These are phyloP conservation scores for Penicillium thymicola DNA, from an alignment of 2,329 filamentous ascomycete genomes.

Conservation along the genomic window DNA sequence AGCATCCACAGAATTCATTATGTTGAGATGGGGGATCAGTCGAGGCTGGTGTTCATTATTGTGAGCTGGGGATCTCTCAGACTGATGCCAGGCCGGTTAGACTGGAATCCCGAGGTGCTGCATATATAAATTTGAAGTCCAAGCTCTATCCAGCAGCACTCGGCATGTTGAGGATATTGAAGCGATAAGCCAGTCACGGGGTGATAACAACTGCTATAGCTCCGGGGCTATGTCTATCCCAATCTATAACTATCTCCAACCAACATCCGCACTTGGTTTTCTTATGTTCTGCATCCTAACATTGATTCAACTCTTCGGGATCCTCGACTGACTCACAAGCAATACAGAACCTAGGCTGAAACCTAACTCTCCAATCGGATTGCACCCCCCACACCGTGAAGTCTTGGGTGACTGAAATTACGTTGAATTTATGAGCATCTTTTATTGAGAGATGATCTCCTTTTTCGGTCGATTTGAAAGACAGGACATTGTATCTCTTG, in stretches of 20 bases:
- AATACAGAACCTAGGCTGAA: background rate
- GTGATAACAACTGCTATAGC: slow-evolving; percentile 6
- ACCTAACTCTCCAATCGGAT: background rate
- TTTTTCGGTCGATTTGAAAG: background rate
- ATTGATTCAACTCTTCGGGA: background rate
- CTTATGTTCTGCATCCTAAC: background rate
- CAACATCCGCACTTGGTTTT: background rate
- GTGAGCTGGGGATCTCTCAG: background rate
- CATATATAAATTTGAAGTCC: background rate
- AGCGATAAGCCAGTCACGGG: slow-evolving; percentile 11
- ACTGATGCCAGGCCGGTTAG: background rate
- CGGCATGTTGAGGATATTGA: background rate
- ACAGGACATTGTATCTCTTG: background rate
- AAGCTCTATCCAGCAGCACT: background rate
- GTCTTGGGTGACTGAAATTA: slow-evolving; percentile 3
- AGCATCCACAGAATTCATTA: slow-evolving; percentile 65
- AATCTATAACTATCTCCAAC: background rate
- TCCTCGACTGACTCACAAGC: background rate
- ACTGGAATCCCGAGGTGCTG: background rate
- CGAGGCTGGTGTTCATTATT: slow-evolving; percentile 17
- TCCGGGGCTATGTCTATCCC: background rate
- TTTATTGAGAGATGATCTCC: background rate
- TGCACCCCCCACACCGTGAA: background rate
- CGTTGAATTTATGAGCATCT: slow-evolving; percentile 4
- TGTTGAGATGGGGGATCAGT: slow-evolving; percentile 19